Evolutionary conservation across 2,329 filamentous ascomycete species (phyloP).

Genomic region (Zymoseptoria passerinii): DNA sequence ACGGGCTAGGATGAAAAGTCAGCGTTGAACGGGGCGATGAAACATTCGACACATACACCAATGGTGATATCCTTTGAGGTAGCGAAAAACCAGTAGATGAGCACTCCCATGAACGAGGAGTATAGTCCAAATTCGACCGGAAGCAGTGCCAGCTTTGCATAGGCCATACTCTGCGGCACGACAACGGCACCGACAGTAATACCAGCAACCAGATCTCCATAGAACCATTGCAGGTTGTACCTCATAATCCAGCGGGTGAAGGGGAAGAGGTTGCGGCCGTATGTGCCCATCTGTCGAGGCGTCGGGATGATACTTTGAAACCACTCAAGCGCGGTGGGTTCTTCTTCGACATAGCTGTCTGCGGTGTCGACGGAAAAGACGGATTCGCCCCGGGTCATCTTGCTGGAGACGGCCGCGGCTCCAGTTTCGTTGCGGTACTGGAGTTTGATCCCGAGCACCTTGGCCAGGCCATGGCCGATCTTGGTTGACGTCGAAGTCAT

Average conservation of each 20-base stretch:
- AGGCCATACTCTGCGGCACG: constrained; percentile 96
- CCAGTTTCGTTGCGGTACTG: constrained; percentile 54
- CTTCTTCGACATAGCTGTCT: constrained; percentile 74
- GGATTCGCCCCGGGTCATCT: constrained; percentile 69
- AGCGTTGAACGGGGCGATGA: constrained; percentile 4
- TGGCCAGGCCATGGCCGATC: constrained; percentile 66
- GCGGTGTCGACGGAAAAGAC: constrained; percentile 64
- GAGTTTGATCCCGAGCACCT: constrained; percentile 73
- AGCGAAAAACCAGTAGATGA: constrained; percentile 96
- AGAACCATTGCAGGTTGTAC: constrained; percentile 85
- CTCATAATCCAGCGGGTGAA: constrained; percentile 80
- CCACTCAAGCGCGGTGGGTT: constrained; percentile 69
- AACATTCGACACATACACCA: constrained; percentile 51
- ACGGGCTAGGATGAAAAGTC: constrained; percentile 56
- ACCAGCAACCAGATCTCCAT: constrained; percentile 83
- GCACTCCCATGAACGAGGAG: constrained; percentile 90
- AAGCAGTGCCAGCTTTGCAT: constrained; percentile 76
- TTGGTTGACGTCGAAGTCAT: constrained; percentile 42
- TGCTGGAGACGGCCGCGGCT: constrained; percentile 24
- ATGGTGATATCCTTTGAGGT: constrained; percentile 99
- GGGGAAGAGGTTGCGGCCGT: constrained; percentile 69
- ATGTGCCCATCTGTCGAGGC: constrained; percentile 46
- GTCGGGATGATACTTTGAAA: constrained; percentile 56
- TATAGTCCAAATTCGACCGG: constrained; percentile 78
- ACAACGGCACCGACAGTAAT: constrained; percentile 70